phyloP scores from a whole-genome alignment of 2,329 filamentous ascomycete species.

The Phoma herbarum region DNA sequence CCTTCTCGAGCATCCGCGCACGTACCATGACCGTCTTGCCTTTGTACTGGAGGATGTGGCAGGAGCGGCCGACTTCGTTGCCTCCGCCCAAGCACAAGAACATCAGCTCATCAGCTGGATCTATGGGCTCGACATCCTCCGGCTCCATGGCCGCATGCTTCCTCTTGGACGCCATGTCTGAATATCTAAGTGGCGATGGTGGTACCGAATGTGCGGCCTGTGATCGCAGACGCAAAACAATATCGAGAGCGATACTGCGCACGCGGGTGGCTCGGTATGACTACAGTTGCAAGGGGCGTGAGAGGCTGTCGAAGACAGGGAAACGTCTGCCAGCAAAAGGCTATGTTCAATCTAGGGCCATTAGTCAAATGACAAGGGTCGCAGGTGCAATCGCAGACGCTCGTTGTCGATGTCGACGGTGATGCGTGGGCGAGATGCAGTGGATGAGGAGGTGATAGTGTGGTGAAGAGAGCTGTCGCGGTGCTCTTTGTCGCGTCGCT shows the following conservation, averaged over 20 bases:
- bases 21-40: slow-evolving; percentile 98
- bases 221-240: background rate
- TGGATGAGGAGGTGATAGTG: background rate
- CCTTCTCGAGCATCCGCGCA: slow-evolving; percentile 12
- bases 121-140: slow-evolving; percentile 81
- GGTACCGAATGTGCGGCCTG: background rate
- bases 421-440: slow-evolving; percentile 7
- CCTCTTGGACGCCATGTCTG: slow-evolving; percentile 86
- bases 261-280: background rate
- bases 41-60: slow-evolving; percentile 98
- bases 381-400: background rate
- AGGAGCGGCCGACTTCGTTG: slow-evolving; percentile 96
- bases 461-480: slow-evolving; percentile 13
- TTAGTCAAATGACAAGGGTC: slow-evolving; percentile 18
- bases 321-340: slow-evolving; percentile 10
- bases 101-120: slow-evolving; percentile 91
- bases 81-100: slow-evolving; percentile 94
- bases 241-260: background rate
- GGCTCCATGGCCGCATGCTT: slow-evolving; percentile 85
- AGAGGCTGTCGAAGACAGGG: slow-evolving; percentile 1
- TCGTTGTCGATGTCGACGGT: background rate
- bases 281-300: slow-evolving; percentile 6
- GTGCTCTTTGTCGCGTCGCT: slow-evolving; percentile 38
- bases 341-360: slow-evolving; percentile 14
- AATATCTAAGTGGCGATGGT: background rate